Evolutionary conservation across 2,329 filamentous ascomycete species (phyloP), one percentile per base, ranked within the genome.

Genomic region (Paracorniculantispora psalliotae): DNA sequence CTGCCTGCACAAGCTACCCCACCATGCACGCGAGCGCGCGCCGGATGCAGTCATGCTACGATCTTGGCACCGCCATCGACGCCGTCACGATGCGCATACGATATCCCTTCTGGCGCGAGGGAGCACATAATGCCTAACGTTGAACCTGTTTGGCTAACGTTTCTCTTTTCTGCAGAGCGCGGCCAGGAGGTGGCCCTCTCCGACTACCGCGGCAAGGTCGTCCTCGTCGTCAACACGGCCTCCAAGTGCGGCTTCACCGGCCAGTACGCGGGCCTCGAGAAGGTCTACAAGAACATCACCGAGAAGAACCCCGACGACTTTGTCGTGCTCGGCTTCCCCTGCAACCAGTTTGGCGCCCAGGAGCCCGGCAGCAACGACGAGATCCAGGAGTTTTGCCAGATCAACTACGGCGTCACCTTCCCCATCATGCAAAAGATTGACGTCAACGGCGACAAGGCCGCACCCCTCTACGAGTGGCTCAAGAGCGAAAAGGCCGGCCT

Each of bases 191-290:
- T 88, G 71, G 79, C 86, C 61, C 81, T 97, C 65, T 71, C 78
- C 65, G 76, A 87, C 62, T 90, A 91, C 78, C 86, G 90, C 74
- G 90, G 89, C 82, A 97, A 97, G 77, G 93, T 97, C 66, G 85
- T 97, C 67, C 88, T 99, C 62, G 82, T 96, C 69, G 92, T 99
- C 78, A 99, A 99, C 85, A 97, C 93, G 1, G 94, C 94, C 67
- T 96, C 91, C 74, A 97, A 97, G 81, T 99, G 94, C 81, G 93
- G 94, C 74, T 97, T 97, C 85, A 97, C 94, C 2, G 92, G 92
- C 13, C 94, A 99, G 77, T 97, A 94, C 77, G 87, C 84, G 63
- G 91, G 90, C 33, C 89, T 99, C 54, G 92, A 99, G 79, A 88
- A 84, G 70, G 84, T 99, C 64, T 96, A 96, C 85, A 90, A 96